Base-by-base conservation (phyloP, 495 filamentous ascomycete genomes). In the Parathielavia hyrcaniae region DNA sequence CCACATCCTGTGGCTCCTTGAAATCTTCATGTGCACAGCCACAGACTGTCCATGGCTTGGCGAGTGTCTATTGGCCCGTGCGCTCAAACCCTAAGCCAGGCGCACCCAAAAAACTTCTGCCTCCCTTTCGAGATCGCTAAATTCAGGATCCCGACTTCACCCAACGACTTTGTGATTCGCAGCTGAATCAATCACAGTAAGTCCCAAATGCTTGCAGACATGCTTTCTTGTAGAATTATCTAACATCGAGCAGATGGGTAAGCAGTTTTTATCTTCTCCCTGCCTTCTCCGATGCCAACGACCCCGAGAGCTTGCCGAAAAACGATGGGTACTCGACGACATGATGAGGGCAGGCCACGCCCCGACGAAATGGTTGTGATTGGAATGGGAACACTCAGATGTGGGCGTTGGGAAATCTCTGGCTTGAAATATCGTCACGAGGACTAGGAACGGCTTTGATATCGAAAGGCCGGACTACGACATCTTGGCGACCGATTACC, bases 171-270 rank as follows among this genome's bases (percentile, higher is more conserved):
- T 59, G 64, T 64, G 65, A 63, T 66, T 55, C 64, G 60, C 54
- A 64, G 62, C 66, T 64, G 65, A 61, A 68, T 62, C 48, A 64
- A 61, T 71, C 73, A 78, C 62, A 73, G 75, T 78, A 73, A 66
- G 75, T 68, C 35, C 54, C 55, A 38, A 47, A 12, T 45, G 39
- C 32, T 46, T 34, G 20, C 17, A 13, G 22, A 39, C 22, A 46
- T 16, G n/a, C 32, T 22, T 17, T 35, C 5, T 36, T 22, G 32
- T 32, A 46, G 16, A 0, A 50, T 43, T 40, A 17, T 59, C 69
- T 71, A 59, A 75, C 61, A 58, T 59, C 52, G 5, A 60, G 54
- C n/a, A 78, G 76, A 78, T 78, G 76, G 76, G 76, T 78, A 78
- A 78, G 76, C 73, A 58, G 58, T 56, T 47, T 57, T 67, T 51